Evolutionary conservation across 176 grass and related monocot genomes (phyloP).

Genomic region (Zea luxurians): DNA sequence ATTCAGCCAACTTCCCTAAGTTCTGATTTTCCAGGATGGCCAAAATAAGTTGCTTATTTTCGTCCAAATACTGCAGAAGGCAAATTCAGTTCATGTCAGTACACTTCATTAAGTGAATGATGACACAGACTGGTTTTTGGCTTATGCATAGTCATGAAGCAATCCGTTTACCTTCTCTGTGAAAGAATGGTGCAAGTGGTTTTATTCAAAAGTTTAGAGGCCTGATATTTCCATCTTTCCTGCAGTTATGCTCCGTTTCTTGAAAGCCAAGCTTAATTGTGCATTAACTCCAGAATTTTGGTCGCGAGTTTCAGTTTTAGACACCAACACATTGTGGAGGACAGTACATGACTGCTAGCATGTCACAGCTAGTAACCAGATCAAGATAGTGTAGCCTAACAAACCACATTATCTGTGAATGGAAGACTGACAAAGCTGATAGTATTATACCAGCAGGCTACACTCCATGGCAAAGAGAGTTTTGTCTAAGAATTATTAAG

Average conservation of each 20-base stretch:
- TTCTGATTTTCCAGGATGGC: conserved; percentile 94
- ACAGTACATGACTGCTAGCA: background rate
- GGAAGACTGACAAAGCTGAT: conserved; percentile 11
- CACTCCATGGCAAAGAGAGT: background rate
- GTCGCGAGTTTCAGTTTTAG: background rate
- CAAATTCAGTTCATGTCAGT: conserved; percentile 16
- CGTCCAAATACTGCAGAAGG: conserved; percentile 83
- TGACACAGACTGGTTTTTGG: background rate
- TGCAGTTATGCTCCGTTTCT: background rate
- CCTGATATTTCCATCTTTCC: background rate
- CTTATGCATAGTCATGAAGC: conserved; percentile 1
- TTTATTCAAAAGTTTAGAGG: background rate
- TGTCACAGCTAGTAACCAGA: background rate
- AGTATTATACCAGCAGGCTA: background rate
- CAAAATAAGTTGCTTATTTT: conserved; percentile 97
- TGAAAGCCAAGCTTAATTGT: conserved; percentile 1
- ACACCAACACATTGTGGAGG: background rate
- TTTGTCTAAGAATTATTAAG: background rate
- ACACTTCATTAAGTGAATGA: conserved; percentile 21
- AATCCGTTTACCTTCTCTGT: conserved; percentile 18
- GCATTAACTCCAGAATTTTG: conserved; percentile 11
- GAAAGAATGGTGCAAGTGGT: conserved; percentile 12
- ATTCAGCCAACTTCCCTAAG: conserved; percentile 90
- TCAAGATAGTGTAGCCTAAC: background rate
- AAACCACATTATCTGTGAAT: background rate